Evolutionary conservation across 768 basidiomycete species (phyloP), one percentile per base, ranked within the genome.

Genomic region (Lanmaoa pseudosensibilis): DNA sequence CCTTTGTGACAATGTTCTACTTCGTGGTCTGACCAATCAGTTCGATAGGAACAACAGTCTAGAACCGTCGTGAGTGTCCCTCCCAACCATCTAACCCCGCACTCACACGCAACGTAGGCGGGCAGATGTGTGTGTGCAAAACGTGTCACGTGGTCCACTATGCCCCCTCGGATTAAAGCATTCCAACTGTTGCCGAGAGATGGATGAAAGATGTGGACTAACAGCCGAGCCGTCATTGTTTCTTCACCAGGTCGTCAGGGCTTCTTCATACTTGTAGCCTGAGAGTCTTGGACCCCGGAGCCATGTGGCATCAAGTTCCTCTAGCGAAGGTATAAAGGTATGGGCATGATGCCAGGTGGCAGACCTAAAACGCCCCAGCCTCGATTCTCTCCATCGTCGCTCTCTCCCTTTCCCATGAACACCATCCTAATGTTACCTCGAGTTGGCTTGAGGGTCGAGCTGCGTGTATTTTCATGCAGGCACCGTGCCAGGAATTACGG

Each of bases 311-410:
- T 25, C 27, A 47, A 11, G 30, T 5, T 40, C 21, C 47, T 50
- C 8, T 16, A 19, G n/a, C 16, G 11, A 48, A 16, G 43, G 25
- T 60, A 64, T 64, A 60, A 63, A 63, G 46, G 56, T 43, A 41
- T 34, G 33, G 11, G 30, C 27, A 27, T 27, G 27, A 6, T 27
- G 27, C n/a, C n/a, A n/a, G 25, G 40, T 25, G 15, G 30, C 46
- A 23, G 19, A 41, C 19, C 33, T 13, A 38, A 46, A 40, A 11
- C 36, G 39, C 32, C 41, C 23, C 30, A 25, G 11, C 23, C 23
- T 21, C 30, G 6, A 39, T 50, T 38, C 36, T 21, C 44, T 43
- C 30, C 25, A 43, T 34, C 13, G 12, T 54, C 46, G 8, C 30
- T 25, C 25, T 19, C 19, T 33, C 32, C 25, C 18, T 27, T 37